Conservation (phyloP, 495 filamentous ascomycete species). For the Penicillium lagena region DNA sequence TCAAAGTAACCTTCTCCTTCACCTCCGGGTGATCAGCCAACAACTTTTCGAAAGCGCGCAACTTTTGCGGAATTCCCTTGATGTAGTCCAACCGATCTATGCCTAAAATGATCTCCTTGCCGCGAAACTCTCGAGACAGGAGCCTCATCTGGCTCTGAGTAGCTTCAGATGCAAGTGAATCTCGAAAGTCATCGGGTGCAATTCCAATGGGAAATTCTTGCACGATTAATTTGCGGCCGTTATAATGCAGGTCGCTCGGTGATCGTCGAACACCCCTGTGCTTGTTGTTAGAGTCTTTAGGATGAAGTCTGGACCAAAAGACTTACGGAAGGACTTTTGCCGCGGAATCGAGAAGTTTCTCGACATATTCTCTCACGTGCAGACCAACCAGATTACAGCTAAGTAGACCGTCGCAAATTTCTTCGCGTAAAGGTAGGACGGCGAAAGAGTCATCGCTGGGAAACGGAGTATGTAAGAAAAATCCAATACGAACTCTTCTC, state of each 20-base stretch:
- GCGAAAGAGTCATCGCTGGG: slow-evolving; percentile 89
- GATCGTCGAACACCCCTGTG: too few relatives aligned
- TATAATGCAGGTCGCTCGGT: too few relatives aligned
- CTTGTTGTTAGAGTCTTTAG: not conserved
- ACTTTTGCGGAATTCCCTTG: slow-evolving; percentile 92
- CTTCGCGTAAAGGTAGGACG: slow-evolving; percentile 79
- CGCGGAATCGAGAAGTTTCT: slow-evolving; percentile 85
- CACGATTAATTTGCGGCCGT: too few relatives aligned
- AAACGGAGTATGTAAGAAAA: slow-evolving; percentile 93
- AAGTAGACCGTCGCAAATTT: slow-evolving; percentile 71
- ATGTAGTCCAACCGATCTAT: slow-evolving; percentile 93
- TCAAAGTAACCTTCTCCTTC: slow-evolving; percentile 84
- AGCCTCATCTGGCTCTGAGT: too few relatives aligned
- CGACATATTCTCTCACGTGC: slow-evolving; percentile 89
- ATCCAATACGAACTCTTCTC: slow-evolving; percentile 83
- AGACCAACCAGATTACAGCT: slow-evolving; percentile 87
- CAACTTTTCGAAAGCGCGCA: slow-evolving; percentile 87
- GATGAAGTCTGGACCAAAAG: slow-evolving; percentile 44
- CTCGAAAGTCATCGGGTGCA: too few relatives aligned
- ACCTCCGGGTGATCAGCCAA: slow-evolving; percentile 87
- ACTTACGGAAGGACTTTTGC: slow-evolving; percentile 66
- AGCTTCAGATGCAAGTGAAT: too few relatives aligned
- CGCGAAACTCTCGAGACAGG: slow-evolving; percentile 12
- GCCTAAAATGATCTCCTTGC: slow-evolving; percentile 83
- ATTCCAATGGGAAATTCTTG: too few relatives aligned